Evolutionary conservation across 805 yeast species (phyloP).

Genomic region (Sugiyamaella valdiviana): DNA sequence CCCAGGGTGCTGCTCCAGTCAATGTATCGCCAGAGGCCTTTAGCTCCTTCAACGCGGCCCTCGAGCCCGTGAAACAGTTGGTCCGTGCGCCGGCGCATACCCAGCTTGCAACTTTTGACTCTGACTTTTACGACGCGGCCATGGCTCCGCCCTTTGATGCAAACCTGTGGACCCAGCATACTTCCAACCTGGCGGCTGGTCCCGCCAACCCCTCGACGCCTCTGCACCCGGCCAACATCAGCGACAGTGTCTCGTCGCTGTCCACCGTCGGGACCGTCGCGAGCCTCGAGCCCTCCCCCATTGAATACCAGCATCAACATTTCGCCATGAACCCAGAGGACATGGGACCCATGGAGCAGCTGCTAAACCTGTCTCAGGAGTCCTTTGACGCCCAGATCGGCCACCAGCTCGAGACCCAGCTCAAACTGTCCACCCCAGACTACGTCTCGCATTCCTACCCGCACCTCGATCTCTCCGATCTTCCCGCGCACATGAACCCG

Average conservation of each 20-base stretch:
- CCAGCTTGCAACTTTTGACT: background rate
- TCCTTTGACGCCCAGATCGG: background rate
- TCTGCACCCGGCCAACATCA: background rate
- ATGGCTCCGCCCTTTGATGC: background rate
- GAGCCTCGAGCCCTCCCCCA: background rate
- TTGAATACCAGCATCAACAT: too few species aligned
- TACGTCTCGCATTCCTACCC: background rate
- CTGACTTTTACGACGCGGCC: too few species aligned
- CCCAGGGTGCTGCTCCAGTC: background rate
- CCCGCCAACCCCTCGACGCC: background rate
- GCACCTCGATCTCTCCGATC: background rate
- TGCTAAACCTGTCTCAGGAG: background rate
- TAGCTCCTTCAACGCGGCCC: background rate
- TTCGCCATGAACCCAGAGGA: too few species aligned
- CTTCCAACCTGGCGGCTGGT: background rate
- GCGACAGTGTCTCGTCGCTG: background rate
- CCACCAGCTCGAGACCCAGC: background rate
- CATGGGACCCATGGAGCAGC: too few species aligned
- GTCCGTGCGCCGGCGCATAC: background rate
- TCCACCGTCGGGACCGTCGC: background rate
- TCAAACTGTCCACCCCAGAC: background rate
- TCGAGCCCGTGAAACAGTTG: background rate
- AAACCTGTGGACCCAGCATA: background rate
- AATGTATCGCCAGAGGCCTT: background rate
- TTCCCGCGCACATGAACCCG: too few species aligned